phyloP scores from a whole-genome alignment of 192 early-diverging fungal genomes.

The Funneliformis mosseae region DNA sequence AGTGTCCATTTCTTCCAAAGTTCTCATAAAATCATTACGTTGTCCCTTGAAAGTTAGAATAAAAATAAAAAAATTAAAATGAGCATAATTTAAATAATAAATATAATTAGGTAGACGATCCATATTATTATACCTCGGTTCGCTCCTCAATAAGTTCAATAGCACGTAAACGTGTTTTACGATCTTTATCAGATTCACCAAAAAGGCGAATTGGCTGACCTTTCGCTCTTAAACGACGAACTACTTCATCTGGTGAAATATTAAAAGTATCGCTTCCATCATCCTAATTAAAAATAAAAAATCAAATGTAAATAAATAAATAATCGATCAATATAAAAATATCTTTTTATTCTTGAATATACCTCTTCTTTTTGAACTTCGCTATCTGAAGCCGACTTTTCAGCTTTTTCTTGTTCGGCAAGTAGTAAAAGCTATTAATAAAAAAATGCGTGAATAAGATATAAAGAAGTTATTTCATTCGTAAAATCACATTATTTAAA shows the following conservation, averaged over 20 bases:
- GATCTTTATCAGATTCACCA: conserved; percentile 81
- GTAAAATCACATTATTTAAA: not conserved
- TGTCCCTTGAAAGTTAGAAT: conserved; percentile 57
- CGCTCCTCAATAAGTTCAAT: conserved; percentile 85
- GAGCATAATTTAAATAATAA: not conserved
- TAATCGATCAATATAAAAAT: not conserved
- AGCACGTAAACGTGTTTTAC: conserved; percentile 76
- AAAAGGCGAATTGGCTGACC: conserved; percentile 92
- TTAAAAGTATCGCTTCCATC: conserved; percentile 47
- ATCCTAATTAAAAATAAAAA: conserved; percentile 15
- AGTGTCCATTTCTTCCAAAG: conserved; percentile 80
- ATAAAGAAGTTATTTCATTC: not conserved
- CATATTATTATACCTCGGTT: conserved; percentile 41
- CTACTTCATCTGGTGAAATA: conserved; percentile 74
- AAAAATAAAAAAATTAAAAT: not conserved
- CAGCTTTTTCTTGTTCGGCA: conserved; percentile 36
- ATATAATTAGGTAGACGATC: not conserved
- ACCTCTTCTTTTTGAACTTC: conserved; percentile 34
- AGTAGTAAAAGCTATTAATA: not conserved
- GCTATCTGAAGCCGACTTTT: conserved; percentile 30
- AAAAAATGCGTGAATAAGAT: not conserved
- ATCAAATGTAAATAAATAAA: not conserved
- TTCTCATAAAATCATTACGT: conserved; percentile 88
- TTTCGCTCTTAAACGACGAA: conserved; percentile 79
- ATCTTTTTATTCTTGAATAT: not conserved